Evolutionary conservation across 345 rosid genomes (phyloP).

Genomic region (Arabidopsis suecica): DNA sequence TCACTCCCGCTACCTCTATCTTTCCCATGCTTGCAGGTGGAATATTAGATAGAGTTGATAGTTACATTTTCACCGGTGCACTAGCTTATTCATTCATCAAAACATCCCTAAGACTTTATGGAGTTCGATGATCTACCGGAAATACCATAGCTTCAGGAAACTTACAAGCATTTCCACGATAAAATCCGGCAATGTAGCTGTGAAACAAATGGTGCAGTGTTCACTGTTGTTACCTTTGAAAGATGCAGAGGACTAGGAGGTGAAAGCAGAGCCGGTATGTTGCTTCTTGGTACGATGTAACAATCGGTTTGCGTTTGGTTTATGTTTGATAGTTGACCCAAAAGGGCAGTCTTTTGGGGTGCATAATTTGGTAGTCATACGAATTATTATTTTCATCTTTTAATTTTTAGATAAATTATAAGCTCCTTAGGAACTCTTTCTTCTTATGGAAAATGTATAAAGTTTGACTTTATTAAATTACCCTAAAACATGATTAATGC

Average conservation of each 20-base stretch:
- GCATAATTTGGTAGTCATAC: conserved; percentile 2
- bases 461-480: conserved; percentile 27
- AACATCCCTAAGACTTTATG: conserved; percentile 67
- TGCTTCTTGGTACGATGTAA: conserved; percentile 22
- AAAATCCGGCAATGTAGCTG: neutral
- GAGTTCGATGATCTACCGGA: conserved; percentile 56
- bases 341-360: neutral
- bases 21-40: conserved; percentile 61
- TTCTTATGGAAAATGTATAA: neutral
- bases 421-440: neutral
- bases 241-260: conserved; percentile 5
- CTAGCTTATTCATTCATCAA: conserved; percentile 84
- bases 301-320: conserved; percentile 27
- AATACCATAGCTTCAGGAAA: conserved; percentile 20
- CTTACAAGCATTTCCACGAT: conserved; percentile 4
- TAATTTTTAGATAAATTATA: neutral
- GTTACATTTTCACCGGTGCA: conserved; percentile 95
- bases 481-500: conserved; percentile 18
- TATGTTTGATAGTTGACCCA: conserved; percentile 19
- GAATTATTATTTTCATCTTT: neutral
- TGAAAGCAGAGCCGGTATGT: conserved; percentile 30
- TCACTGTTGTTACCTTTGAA: conserved; percentile 8
- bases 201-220: conserved; percentile 12
- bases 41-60: conserved; percentile 85
- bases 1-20: neutral